These are phyloP conservation scores for Eucalyptus shirleyi DNA, from an alignment of 345 rosid species.

Conservation along the genomic window DNA sequence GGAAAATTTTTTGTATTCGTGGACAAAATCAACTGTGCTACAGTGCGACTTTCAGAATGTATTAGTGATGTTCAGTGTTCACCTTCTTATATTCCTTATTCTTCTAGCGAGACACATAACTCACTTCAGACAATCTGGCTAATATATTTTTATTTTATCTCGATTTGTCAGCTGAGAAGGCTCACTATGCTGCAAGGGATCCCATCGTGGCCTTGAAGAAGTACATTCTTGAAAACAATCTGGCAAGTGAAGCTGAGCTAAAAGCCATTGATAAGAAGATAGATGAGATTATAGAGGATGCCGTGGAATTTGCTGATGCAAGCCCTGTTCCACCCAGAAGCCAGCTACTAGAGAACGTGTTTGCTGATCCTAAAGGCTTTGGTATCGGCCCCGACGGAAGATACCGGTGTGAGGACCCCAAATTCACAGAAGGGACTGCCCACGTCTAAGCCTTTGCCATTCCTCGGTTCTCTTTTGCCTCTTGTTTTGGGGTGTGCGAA, in stretches of 20 bases:
- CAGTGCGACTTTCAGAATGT: background rate
- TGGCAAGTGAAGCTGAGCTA: constrained; percentile 32
- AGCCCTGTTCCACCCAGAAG: constrained; percentile 36
- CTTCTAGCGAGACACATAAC: background rate
- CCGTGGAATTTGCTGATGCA: constrained; percentile 45
- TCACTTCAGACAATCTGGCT: background rate
- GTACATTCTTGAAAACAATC: constrained; percentile 26
- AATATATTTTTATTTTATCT: background rate
- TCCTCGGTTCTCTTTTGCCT: background rate
- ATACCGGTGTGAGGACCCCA: constrained; percentile 49
- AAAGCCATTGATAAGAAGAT: constrained; percentile 42
- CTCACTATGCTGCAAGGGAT: constrained; percentile 40
- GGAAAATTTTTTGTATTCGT: background rate
- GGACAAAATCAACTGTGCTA: background rate
- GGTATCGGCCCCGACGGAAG: constrained; percentile 40
- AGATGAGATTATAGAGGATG: constrained; percentile 37
- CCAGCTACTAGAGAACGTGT: constrained; percentile 42
- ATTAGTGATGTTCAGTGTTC: background rate
- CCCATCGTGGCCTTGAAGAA: constrained; percentile 40
- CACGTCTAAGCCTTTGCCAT: constrained; percentile 6
- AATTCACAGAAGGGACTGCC: constrained; percentile 48
- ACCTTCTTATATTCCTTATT: background rate
- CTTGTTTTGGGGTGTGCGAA: background rate
- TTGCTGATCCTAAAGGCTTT: constrained; percentile 50
- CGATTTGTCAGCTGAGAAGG: constrained; percentile 30